Conservation (phyloP, 768 basidiomycete species). For the Termitomyces sp. region DNA sequence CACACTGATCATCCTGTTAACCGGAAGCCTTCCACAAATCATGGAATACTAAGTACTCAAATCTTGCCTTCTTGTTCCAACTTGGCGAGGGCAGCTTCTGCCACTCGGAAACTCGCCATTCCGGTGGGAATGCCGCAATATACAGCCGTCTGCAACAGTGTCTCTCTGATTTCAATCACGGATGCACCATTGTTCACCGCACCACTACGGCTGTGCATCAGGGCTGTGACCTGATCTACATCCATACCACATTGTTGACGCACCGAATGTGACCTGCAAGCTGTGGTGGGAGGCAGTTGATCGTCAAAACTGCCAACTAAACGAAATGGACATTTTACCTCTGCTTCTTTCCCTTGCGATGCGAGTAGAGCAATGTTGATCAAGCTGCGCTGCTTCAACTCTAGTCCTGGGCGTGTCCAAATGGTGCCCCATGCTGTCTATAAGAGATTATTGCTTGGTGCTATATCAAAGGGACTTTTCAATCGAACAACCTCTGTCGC, state of each 20-base stretch:
- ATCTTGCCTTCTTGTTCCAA: constrained; percentile 30
- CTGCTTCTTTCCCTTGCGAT: constrained; percentile 36
- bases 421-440: constrained; percentile 43
- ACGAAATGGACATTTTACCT: constrained; percentile 23
- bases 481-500: constrained; percentile 28
- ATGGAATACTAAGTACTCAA: neutral
- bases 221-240: neutral
- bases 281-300: constrained; percentile 12
- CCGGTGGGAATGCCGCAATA: constrained; percentile 40
- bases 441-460: neutral
- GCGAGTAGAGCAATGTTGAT: constrained; percentile 39
- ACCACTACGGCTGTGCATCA: constrained; percentile 21
- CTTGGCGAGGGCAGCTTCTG: constrained; percentile 31
- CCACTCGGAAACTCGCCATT: constrained; percentile 35
- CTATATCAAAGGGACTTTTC: neutral
- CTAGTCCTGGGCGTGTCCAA: constrained; percentile 41
- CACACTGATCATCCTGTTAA: too few species aligned
- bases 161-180: constrained; percentile 38
- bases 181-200: constrained; percentile 39
- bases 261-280: constrained; percentile 33
- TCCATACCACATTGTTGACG: neutral
- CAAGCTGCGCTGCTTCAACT: constrained; percentile 40
- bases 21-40: neutral
- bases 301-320: neutral
- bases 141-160: constrained; percentile 34